Base-by-base conservation (phyloP, 2,329 filamentous ascomycete genomes). In the Sporothrix sp. region DNA sequence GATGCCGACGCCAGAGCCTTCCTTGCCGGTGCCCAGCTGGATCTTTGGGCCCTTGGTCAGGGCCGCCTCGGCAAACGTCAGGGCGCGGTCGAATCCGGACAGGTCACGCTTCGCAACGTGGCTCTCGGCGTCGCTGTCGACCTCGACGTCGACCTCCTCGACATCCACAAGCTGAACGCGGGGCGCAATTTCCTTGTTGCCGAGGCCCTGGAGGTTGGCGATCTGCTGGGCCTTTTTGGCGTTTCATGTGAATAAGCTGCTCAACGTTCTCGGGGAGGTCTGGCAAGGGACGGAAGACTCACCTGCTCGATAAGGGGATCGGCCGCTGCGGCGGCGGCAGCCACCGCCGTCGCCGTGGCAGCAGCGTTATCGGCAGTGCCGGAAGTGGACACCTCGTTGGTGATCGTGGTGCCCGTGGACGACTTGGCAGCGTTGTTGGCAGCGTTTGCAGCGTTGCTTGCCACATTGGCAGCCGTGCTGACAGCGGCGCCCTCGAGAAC, bases 101-200 rank as follows among this genome's bases (percentile, higher is more conserved):
- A 74, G 62, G 54, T 75, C 71, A 43, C 72, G 67, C 65, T 73
- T 73, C n/a, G 20, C 38, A 5, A 23, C 23, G 9, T 13, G 6
- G 16, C 32, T 25, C 2, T 65, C 56, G 46, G 59, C 50, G 4
- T 18, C 35, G 27, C 27, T 27, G 14, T 30, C 33, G 4, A 37
- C 27, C 3, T 37, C 33, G 28, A 33, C 27, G 27, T 33, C 39
- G 13, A n/a, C 44, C 7, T 50, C 38, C 3, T 50, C 59, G 37
- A 59, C 48, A n/a, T 50, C 38, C 20, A 40, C 27, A 10, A 42
- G 16, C 20, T 50, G 30, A 32, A 44, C 58, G 10, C 71, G 69
- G 21, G 71, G 71, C 21, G 68, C 66, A 56, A 74, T 72, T 56
- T 71, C 67, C 63, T 73, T 74, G 58, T 73, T 74, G 58, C 71